Base-by-base conservation (phyloP, 169 alveolate species). In the Plasmodium falciparum region DNA sequence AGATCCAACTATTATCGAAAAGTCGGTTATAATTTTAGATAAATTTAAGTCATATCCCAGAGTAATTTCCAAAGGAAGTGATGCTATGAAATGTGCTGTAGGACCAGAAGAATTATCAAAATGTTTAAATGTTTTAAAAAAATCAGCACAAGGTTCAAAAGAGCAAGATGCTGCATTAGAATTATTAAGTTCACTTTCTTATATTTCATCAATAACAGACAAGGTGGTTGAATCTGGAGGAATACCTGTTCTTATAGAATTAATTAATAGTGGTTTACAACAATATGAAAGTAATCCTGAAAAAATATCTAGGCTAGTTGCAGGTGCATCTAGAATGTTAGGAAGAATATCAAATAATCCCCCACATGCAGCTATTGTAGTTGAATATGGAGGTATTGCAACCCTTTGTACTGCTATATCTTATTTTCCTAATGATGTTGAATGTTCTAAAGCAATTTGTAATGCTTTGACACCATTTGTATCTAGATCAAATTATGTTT, bases 211-310 rank as follows among this genome's bases (percentile, higher is more conserved):
- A 2, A 93, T 95, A 62, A 95, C 98, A 45, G 98, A 95, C 63
- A 97, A 96, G 90, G 94, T 97, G 29, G 98, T 96, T 45, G 88
- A 96, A 89, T 96, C 96, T 24, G 98, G 98, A 29, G 98, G 97
- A 62, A 88, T 96, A 52, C 97, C 97, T 5, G 86, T 97, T 73
- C 93, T 97, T 61, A 93, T 96, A 12, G 97, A 97, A 73, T 93
- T 97, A 59, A 91, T 97, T 56, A 95, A 95, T 75, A 95, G 96
- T 70, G 97, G 97, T 85, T 90, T 94, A 56, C 75, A 93, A 20
- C 97, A 95, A 74, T 76, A 93, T 83, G 96, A 93, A 59, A 74
- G 96, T 45, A 94, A 95, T 73, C 93, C 94, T 13, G 97, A 95
- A 13, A 95, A 95, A 86, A 94, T 95, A 22, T 94, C 92, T 63